Evolutionary conservation across 2,329 filamentous ascomycete genomes (phyloP), one percentile per base, ranked within the genome.

Genomic region (Arthrobotrys sphaeroides): DNA sequence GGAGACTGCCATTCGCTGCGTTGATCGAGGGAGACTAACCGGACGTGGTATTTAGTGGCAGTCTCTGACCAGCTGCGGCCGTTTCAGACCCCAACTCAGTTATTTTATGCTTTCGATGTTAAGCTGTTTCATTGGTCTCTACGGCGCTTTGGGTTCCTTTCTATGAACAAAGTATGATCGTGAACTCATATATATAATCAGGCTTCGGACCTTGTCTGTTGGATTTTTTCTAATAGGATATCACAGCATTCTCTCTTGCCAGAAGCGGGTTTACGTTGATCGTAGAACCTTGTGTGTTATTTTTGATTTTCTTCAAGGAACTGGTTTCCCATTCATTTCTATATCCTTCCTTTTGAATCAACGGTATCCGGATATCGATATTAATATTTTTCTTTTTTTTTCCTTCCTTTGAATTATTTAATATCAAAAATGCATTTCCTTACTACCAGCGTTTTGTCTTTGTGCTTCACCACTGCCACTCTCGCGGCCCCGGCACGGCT

Each of bases 81-180:
- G 70, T 74, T 74, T 74, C 70, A 74, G 33, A 62, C 51, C 62
- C 60, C 60, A 51, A 53, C 36, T 16, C 55, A 22, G 20, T 28
- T 6, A 42, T 0, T 51, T 66, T 28, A 72, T 72, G 57, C 51
- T 49, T 33, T 9, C 43, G 66, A 9, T 18, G 51, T 18, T 53
- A 24, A 43, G 7, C 36, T 40, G 69, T 73, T 73, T 67, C 61
- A 67, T 49, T 13, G 36, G 16, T 13, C 42, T 73, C 69, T 43
- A 60, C 31, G 53, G 26, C 40, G 33, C 24, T 59, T 20, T 26
- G 12, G 13, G n/a, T n/a, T n/a, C n/a, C n/a, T 47, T 47, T 64
- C 38, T 26, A 36, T 24, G 5, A 18, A 33, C n/a, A 24, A 55
- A 55, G 12, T 5, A 22, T 22, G 1, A 20, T 53, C 16, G 26